Evolutionary conservation across 2,329 filamentous ascomycete genomes (phyloP).

Genomic region (Diaporthe amygdali): DNA sequence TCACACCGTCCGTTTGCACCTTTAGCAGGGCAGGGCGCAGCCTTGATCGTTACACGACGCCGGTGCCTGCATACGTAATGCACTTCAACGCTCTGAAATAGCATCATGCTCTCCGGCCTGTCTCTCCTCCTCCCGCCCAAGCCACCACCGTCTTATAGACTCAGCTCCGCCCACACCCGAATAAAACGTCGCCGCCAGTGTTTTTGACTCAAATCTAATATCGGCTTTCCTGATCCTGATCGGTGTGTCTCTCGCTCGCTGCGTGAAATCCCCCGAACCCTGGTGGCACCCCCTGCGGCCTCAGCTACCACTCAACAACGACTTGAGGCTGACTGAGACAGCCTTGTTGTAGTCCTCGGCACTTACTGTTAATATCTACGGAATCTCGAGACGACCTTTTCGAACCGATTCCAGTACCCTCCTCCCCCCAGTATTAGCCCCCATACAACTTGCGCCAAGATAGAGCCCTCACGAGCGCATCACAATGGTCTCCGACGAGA

Average conservation of each 20-base stretch:
- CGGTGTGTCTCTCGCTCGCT: constrained; percentile 1
- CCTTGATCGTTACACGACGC: constrained; percentile 13
- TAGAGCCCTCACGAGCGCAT: neutral
- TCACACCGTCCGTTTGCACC: neutral
- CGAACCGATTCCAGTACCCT: neutral
- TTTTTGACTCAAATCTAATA: constrained; percentile 10
- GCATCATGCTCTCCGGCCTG: constrained; percentile 27
- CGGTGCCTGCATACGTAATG: constrained; percentile 24
- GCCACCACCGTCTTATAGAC: constrained; percentile 24
- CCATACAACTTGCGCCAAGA: constrained; percentile 9
- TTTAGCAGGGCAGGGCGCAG: constrained; percentile 14
- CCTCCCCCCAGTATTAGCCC: neutral
- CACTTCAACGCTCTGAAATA: constrained; percentile 21
- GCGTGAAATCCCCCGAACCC: neutral
- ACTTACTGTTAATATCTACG: neutral
- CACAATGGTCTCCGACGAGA: constrained; percentile 87
- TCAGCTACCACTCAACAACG: neutral
- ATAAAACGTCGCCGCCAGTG: constrained; percentile 20
- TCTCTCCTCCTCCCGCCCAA: constrained; percentile 24
- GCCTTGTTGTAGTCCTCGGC: constrained; percentile 15
- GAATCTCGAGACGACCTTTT: neutral
- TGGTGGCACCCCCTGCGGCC: constrained; percentile 3
- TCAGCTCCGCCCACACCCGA: constrained; percentile 24
- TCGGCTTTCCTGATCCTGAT: neutral
- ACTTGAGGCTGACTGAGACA: constrained; percentile 21